Evolutionary conservation across 805 yeast species (phyloP).

Genomic region (Sugiyamaella americana): DNA sequence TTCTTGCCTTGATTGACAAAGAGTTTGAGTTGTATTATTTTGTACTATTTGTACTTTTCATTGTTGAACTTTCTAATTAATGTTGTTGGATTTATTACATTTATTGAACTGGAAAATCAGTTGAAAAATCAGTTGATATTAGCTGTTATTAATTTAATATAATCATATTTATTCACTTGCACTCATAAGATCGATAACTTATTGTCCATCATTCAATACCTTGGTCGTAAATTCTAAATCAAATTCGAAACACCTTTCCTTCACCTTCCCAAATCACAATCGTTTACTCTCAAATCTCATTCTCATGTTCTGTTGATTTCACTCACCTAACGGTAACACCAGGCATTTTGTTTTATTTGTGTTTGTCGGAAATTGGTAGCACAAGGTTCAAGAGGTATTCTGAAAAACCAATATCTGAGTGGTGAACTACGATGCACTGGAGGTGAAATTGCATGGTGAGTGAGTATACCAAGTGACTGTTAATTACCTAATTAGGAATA

Average conservation of each 20-base stretch:
- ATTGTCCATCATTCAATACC: too few species aligned
- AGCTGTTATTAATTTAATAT: too few species aligned
- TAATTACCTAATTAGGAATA: neutral
- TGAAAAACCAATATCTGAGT: conserved; percentile 3
- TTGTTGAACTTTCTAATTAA: too few species aligned
- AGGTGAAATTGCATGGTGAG: neutral
- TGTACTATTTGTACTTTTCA: too few species aligned
- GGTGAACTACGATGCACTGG: neutral
- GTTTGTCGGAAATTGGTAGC: neutral
- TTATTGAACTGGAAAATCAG: too few species aligned
- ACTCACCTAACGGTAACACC: conserved; percentile 98
- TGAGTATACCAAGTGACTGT: neutral
- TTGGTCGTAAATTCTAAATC: too few species aligned
- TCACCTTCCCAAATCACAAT: neutral
- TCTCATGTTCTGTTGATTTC: too few species aligned
- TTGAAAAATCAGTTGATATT: too few species aligned
- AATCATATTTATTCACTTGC: too few species aligned
- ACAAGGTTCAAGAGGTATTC: conserved; percentile 2
- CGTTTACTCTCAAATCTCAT: neutral
- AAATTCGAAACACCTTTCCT: neutral
- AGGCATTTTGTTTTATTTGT: conserved; percentile 50
- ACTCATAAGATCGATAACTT: too few species aligned
- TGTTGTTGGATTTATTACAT: too few species aligned
- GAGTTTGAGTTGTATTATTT: too few species aligned
- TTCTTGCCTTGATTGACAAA: neutral